Evolutionary conservation across 176 grass and related monocot species (phyloP), one percentile per base, ranked within the genome.

Genomic region (Eremochloa ophiuroides): DNA sequence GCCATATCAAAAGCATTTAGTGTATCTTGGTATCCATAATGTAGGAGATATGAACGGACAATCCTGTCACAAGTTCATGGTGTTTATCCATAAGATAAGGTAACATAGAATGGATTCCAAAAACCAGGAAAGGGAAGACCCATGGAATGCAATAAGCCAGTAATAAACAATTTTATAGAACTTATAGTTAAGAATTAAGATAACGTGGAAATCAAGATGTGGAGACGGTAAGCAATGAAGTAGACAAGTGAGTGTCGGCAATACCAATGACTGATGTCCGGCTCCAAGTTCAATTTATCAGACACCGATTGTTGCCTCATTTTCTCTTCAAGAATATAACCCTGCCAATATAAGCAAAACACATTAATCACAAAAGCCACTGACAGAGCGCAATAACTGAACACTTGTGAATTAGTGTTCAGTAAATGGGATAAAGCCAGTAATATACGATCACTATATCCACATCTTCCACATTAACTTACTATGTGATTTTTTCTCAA

Each of bases 11-110:
- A 91, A 79, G 97, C 93, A 87, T 76, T 91, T 80, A 99, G 77
- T 53, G 97, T 99, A 84, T 99, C 97, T 93, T 96, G 91, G 62
- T 99, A 99, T 63, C 97, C 93, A 20, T 99, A 99, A 78, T 99
- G 97, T 73, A 99, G 65, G 77, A 99, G 91, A 91, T 99, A 99
- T 37, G 97, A 99, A 74, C 85, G 88, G 58, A 99, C 91, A 84
- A 96, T 91, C 93, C 97, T 99, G 87, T 70, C 33, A 80, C n/a
- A 71, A 80, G 71, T 62, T 50, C 43, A 86, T 53, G 38, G 38
- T 47, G 73, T 4, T 13, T 67, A 62, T 43, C 27, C 31, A 74
- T 78, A 82, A 73, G 66, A 43, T 5, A 22, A 33, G 10, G 8
- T 39, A 78, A 67, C 67, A 10, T 65, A 89, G 26, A 85, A 81